Evolutionary conservation across 2,329 filamentous ascomycete genomes (phyloP), one percentile per base, ranked within the genome.

Genomic region (Fusarium praegraminearum): DNA sequence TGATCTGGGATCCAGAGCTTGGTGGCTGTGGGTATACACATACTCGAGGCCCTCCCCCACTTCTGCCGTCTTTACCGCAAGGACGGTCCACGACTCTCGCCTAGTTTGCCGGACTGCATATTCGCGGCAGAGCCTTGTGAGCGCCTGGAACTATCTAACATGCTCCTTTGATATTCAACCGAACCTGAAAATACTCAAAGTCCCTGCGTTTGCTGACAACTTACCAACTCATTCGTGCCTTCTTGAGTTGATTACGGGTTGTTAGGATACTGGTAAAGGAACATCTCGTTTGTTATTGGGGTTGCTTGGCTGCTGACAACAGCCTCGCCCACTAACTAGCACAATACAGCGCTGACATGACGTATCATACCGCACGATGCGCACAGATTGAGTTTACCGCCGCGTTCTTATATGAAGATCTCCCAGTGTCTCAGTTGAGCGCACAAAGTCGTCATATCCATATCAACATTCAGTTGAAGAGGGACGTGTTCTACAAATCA

Each of bases 51-150:
- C 57, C 20, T 30, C 62, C 20, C 28, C 46, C 33, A 24, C 32
- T 28, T 38, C 66, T 63, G 67, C 49, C 20, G 32, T 44, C 30
- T 70, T 70, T 58, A 44, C 38, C 44, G 52, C 33, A 22, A 44
- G 24, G 35, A 22, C 16, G 22, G 30, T 47, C 53, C 35, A 24
- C 24, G 22, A 10, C 33, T n/a, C 22, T 26, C 18, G 18, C 20
- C 30, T 41, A 52, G 24, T 38, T 36, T 24, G 33, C 9, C 33
- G 43, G 24, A 26, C 60, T 69, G 38, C 59, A 51, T 35, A 16
- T 9, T 36, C 24, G 35, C 43, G 51, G 55, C 46, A 26, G 66
- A 69, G 41, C 55, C 33, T 50, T 24, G 30, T 36, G n/a, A 35
- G 43, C 51, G 41, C 30, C 38, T 66, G 43, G 26, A 28, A n/a